Evolutionary conservation across 306 rosid genomes (phyloP), one percentile per base, ranked within the genome.

Genomic region (Vigna angularis): DNA sequence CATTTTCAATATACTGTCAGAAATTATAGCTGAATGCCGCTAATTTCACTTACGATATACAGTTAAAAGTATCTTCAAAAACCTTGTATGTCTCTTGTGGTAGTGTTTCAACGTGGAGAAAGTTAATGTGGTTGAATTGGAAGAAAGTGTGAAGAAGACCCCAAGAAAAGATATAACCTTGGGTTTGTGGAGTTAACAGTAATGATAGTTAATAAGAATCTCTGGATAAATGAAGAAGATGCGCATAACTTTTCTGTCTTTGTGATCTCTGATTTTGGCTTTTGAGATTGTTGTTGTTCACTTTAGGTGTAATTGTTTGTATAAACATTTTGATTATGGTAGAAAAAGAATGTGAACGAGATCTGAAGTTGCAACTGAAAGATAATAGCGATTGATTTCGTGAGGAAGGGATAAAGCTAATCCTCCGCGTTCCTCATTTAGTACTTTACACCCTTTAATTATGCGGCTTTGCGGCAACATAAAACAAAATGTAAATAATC

Each of bases 321-420:
- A 61, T 34, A 3, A 61, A 65, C 32, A 40, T 36, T 34, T 24
- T n/a, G 32, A 32, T 48, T 49, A 32, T 13, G 38, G 10, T 63
- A 1, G 3, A 45, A 76, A 76, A 76, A 51, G 81, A 76, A 52
- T 76, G 55, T 76, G 80, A 76, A 76, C 66, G 40, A 20, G 55
- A 66, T 66, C 73, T 8, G 8, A 52, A 66, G 3, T 58, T 74
- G 45, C 69, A 38, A 16, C 78, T 59, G 6, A 36, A 57, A 59
- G 45, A 11, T 44, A 20, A 17, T 9, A 58, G 9, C 16, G 5
- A 45, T 7, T 12, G 44, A 28, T 58, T 58, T 57, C 55, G 55
- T 64, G 64, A 75, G 13, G 53, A 51, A 38, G 28, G 34, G 15
- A 74, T 61, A 74, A 74, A 65, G 66, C 55, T 38, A 53, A 36